Evolutionary conservation across 2,329 filamentous ascomycete species (phyloP), one percentile per base, ranked within the genome.

Genomic region (Clathrospora elynae): DNA sequence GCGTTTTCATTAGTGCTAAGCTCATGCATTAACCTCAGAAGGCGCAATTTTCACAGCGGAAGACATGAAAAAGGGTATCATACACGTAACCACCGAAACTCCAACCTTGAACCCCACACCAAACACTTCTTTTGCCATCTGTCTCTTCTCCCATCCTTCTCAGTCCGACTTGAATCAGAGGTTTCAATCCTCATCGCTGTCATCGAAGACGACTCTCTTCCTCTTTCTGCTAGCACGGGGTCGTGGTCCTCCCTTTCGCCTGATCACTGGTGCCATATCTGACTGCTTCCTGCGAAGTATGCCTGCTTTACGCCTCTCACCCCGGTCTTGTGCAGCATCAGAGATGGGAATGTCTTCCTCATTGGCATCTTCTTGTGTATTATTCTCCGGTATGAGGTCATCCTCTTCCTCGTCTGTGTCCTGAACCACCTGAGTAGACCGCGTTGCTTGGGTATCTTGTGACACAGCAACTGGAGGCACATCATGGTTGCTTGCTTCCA

Each of bases 161-260:
- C n/a, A n/a, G n/a, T n/a, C n/a, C n/a, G n/a, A n/a, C n/a, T n/a
- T n/a, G n/a, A n/a, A n/a, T n/a, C n/a, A n/a, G n/a, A 24, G 22
- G 22, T 26, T 14, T 50, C 23, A 50, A 33, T 50, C 48, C 6
- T 52, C 51, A 30, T 57, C 51, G 33, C 51, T 52, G 19, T 40
- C 48, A 46, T 25, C 17, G 17, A 52, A 17, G 5, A 53, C 8
- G 13, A 43, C 41, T 39, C 53, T 35, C 19, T 57, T 57, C 28
- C 53, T 49, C 40, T 53, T 55, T 13, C 34, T 51, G 5, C 39
- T 38, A 19, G 35, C 47, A 35, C 30, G 41, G 3, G 31, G 33
- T 17, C 36, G 49, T n/a, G 14, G 20, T 26, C 45, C 47, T 10
- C 47, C 42, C 19, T 46, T 48, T 14, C 19, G 22, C 22, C 30